Evolutionary conservation across 1,284 basidiomycete genomes (phyloP).

Genomic region (Psilocybe mexicana): DNA sequence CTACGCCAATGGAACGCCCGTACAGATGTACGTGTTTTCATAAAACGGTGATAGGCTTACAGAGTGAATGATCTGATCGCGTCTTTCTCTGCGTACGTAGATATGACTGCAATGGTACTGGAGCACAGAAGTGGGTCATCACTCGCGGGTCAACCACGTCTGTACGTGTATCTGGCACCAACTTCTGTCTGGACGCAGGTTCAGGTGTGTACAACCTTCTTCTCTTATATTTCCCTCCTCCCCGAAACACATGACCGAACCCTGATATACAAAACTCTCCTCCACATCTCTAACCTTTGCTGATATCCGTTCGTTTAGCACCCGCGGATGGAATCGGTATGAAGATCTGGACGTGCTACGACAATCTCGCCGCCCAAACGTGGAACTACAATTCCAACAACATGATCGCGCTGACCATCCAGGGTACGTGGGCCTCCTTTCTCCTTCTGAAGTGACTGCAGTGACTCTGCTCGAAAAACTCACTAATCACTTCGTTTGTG

Average conservation of each 20-base stretch:
- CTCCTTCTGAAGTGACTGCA: neutral
- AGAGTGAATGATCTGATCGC: constrained; percentile 25
- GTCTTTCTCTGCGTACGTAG: constrained; percentile 16
- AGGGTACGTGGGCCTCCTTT: constrained; percentile 8
- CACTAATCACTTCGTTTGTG: too few relatives aligned
- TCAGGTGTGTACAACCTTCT: constrained; percentile 20
- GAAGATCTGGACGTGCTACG: constrained; percentile 36
- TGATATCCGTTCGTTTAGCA: neutral
- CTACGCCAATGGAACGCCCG: constrained; percentile 29
- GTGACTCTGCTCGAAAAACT: too few relatives aligned
- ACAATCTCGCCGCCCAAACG: constrained; percentile 30
- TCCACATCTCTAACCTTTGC: too few relatives aligned
- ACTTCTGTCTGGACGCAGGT: constrained; percentile 35
- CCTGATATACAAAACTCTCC: too few relatives aligned
- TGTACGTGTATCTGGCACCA: constrained; percentile 27
- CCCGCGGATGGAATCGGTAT: constrained; percentile 29
- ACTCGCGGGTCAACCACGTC: constrained; percentile 24
- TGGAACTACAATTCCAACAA: constrained; percentile 32
- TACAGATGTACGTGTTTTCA: constrained; percentile 25
- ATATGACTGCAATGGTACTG: constrained; percentile 33
- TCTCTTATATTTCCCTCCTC: neutral
- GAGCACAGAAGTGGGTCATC: constrained; percentile 33
- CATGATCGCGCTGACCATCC: constrained; percentile 20
- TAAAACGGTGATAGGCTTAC: too few relatives aligned
- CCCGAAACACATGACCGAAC: neutral